phyloP scores from a whole-genome alignment of 2,329 filamentous ascomycete genomes.

The Aspergillus ustus region DNA sequence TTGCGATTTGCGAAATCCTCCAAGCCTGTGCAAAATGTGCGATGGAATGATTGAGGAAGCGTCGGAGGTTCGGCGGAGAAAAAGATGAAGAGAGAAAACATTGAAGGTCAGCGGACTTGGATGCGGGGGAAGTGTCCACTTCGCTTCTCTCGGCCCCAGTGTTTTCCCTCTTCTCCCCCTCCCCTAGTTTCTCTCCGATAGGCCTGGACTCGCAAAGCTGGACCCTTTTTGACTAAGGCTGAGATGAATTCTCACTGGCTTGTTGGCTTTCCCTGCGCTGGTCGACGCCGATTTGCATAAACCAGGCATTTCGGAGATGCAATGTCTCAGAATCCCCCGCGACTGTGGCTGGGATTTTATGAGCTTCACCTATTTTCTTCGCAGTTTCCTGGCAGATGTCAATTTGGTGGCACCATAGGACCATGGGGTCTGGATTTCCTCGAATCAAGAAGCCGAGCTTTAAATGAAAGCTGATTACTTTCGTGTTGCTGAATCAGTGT shows the following conservation, averaged over 20 bases:
- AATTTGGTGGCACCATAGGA: background rate
- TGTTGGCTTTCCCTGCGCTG: background rate
- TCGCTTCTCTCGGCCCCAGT: background rate
- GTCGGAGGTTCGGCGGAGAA: background rate
- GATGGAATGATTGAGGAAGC: background rate
- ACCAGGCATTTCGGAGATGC: background rate
- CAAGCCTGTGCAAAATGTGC: background rate
- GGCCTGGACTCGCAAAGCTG: background rate
- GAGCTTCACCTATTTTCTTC: background rate
- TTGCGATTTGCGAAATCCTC: background rate
- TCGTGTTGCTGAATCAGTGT: background rate
- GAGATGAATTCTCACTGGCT: background rate
- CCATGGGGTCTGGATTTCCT: slow-evolving; percentile 4
- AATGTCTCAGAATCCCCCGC: slow-evolving; percentile 18
- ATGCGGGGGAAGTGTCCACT: background rate
- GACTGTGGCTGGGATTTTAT: slow-evolving; percentile 13
- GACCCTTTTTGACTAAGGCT: background rate
- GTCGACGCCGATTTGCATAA: slow-evolving; percentile 8
- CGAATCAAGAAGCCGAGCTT: background rate
- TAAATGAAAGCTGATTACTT: slow-evolving; percentile 5
- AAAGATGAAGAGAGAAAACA: background rate
- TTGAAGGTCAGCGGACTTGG: background rate
- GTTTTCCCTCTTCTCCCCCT: background rate
- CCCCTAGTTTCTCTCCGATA: background rate
- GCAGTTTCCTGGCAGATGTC: background rate